Percentiles rank a stretch among this genome's conserved stretches.
Evolutionary conservation across 2,329 filamentous ascomycete species (phyloP).

Genomic region (Penicillium sp.): DNA sequence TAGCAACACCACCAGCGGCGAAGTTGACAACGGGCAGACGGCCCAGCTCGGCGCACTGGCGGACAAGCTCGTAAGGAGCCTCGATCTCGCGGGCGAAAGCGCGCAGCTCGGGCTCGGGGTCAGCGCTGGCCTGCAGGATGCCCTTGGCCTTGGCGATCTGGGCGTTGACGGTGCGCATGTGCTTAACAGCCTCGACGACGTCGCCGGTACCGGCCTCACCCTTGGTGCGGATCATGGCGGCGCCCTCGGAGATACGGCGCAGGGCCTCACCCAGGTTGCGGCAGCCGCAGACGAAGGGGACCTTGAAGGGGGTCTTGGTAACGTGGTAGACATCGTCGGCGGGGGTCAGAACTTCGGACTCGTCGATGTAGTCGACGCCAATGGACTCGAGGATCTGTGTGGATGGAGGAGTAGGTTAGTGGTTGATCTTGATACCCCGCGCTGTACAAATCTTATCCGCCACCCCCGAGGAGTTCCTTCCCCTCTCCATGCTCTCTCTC

Average conservation of each 20-base stretch:
- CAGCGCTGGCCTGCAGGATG: conserved; percentile 50
- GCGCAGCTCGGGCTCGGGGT: conserved; percentile 72
- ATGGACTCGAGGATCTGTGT: conserved; percentile 86
- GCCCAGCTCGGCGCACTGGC: conserved; percentile 83
- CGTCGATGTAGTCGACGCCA: conserved; percentile 96
- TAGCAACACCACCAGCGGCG: conserved; percentile 98
- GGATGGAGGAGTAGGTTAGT: background rate
- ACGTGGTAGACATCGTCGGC: conserved; percentile 92
- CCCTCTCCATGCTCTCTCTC: background rate
- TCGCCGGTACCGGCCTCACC: conserved; percentile 97
- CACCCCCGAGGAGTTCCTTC: background rate
- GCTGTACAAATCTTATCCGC: background rate
- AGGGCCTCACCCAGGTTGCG: conserved; percentile 92
- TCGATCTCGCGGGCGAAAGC: conserved; percentile 81
- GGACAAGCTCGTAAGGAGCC: conserved; percentile 76
- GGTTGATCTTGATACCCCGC: background rate
- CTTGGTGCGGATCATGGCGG: conserved; percentile 98
- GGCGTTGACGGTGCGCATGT: conserved; percentile 87
- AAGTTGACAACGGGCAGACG: conserved; percentile 96
- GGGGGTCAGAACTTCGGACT: conserved; percentile 95
- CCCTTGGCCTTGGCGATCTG: conserved; percentile 75
- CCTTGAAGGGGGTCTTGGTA: conserved; percentile 79
- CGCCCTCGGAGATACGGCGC: conserved; percentile 86
- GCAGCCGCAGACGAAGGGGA: conserved; percentile 96
- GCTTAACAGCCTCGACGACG: conserved; percentile 92